A percentile compares a stretch with the other conserved stretches of the same genome.
phyloP scores from a whole-genome alignment of 1,284 basidiomycete species.

The Trametes sp. region DNA sequence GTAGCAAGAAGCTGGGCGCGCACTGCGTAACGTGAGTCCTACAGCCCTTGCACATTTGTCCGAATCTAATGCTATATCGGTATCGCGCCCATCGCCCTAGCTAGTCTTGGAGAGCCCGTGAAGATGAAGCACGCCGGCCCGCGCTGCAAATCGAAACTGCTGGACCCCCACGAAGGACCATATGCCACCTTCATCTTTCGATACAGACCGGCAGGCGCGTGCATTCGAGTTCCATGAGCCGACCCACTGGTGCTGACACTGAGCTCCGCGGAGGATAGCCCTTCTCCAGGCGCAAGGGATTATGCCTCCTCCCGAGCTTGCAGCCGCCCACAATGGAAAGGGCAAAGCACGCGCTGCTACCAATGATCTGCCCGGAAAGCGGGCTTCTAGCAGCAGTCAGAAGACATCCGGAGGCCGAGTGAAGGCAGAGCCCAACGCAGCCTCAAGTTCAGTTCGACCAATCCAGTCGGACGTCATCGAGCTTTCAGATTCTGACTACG shows the following conservation, averaged over 20 bases:
- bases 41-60: too few relatives aligned
- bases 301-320: conserved; percentile 8
- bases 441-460: background rate
- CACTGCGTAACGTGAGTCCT: conserved; percentile 16
- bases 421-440: conserved; percentile 12
- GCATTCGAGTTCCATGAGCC: background rate
- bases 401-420: background rate
- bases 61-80: too few relatives aligned
- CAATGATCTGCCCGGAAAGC: too few relatives aligned
- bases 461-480: conserved; percentile 20
- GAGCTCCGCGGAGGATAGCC: conserved; percentile 4
- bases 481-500: conserved; percentile 20
- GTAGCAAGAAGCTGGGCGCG: conserved; percentile 34
- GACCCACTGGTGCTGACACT: too few relatives aligned
- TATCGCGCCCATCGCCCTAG: background rate
- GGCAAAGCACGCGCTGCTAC: background rate
- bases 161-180: conserved; percentile 5
- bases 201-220: conserved; percentile 17
- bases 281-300: conserved; percentile 27
- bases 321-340: background rate
- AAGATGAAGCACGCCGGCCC: background rate
- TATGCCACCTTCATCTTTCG: conserved; percentile 17
- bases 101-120: background rate
- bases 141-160: background rate
- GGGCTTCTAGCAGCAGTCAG: too few relatives aligned